These are phyloP conservation scores for Cicer judaicum DNA, from an alignment of 306 rosid species.

Conservation along the genomic window DNA sequence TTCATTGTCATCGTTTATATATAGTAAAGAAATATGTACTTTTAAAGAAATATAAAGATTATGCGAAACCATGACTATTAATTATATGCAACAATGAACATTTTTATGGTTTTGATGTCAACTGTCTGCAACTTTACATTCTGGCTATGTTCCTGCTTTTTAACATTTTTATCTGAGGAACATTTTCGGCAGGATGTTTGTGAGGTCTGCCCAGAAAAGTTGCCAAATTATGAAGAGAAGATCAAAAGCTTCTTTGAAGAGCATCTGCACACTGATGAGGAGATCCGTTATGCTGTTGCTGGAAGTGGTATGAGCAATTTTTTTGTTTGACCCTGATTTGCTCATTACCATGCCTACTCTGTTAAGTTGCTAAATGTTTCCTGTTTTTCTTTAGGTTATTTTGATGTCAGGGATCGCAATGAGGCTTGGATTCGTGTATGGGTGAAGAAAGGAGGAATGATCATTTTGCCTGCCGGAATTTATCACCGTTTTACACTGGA, in stretches of 20 bases:
- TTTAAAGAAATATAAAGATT: not conserved
- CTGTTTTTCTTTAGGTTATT: conserved; percentile 71
- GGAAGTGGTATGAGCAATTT: conserved; percentile 78
- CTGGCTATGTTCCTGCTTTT: conserved; percentile 16
- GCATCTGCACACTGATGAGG: conserved; percentile 97
- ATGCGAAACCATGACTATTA: conserved; percentile 5
- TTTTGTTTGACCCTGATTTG: conserved; percentile 27
- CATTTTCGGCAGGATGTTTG: conserved; percentile 75
- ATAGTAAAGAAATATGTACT: not conserved
- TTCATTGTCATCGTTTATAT: conserved; percentile 6
- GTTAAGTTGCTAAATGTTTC: conserved; percentile 41
- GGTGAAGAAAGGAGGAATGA: conserved; percentile 95
- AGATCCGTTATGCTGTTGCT: conserved; percentile 84
- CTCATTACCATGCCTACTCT: not conserved
- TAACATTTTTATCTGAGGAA: conserved; percentile 34
- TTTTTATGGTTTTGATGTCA: not conserved
- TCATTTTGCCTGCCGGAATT: conserved; percentile 95
- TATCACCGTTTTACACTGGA: conserved; percentile 98
- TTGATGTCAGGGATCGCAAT: conserved; percentile 85
- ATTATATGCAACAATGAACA: not conserved
- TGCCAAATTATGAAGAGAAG: conserved; percentile 96
- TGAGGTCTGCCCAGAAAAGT: conserved; percentile 91
- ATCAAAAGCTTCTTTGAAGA: conserved; percentile 87
- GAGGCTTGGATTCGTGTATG: conserved; percentile 95
- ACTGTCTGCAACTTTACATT: conserved; percentile 18